Evolutionary conservation across 2,329 filamentous ascomycete genomes (phyloP), one percentile per base, ranked within the genome.

Genomic region (Decorospora gaudefroyi): DNA sequence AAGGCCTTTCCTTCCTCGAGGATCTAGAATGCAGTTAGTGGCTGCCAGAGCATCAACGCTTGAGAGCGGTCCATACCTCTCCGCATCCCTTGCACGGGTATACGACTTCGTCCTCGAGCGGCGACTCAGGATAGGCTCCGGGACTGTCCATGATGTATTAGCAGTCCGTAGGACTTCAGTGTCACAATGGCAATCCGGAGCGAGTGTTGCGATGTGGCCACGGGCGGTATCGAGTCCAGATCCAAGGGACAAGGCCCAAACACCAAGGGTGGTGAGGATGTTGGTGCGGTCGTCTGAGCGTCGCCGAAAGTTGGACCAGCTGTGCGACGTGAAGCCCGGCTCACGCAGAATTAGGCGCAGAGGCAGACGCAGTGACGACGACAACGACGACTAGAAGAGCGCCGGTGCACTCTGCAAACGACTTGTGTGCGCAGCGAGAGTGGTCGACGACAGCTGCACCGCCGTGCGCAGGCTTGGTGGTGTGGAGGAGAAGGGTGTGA

Each of bases 1-100:
- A 96, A 99, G 38, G 93, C 93, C 74, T 97, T 97, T 62, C 93
- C 93, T 79, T 99, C 93, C 73, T 99, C 93, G 13, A 99, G 81
- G 58, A 97, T 96, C 90, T 96, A 70, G 43, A 62, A 33, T 46
- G 7, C 11, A n/a, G 43, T 49, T 61, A 56, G 58, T 31, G 50
- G 50, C 47, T 55, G 55, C 43, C n/a, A 17, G n/a, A 8, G 4
- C 8, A 18, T 16, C 6, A 22, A 19, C 6, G 46, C 33, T 39
- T 39, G 53, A 16, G 34, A 31, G 17, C 22, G 34, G 40, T 44
- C 40, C 51, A 42, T 59, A 69, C 69, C 64, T 72, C 69, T 59
- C 69, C 49, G 77, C 73, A 65, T 84, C 86, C 75, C 84, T 88
- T 62, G 82, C 78, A 72, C 84, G 90, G 70, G 80, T 84, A 60